Percentiles rank a stretch among this genome's conserved stretches.
phyloP scores from a whole-genome alignment of 768 basidiomycete species.

The Amanita phalloides region DNA sequence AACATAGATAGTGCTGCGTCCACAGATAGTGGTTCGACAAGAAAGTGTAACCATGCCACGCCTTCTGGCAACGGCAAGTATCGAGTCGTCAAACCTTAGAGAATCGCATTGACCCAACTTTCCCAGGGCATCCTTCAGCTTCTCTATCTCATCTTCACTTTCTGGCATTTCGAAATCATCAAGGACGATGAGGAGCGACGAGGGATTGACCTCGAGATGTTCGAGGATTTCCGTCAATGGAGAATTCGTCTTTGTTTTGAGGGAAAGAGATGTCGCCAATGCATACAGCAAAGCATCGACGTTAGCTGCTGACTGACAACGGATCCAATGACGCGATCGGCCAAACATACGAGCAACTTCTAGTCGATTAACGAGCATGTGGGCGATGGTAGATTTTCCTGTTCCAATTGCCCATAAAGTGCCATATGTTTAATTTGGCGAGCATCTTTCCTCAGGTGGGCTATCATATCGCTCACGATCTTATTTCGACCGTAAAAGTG shows the following conservation, averaged over 20 bases:
- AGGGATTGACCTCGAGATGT: neutral
- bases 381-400: neutral
- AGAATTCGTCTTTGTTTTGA: neutral
- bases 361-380: neutral
- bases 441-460: neutral
- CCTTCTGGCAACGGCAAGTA: neutral
- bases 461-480: neutral
- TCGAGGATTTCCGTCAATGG: neutral
- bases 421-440: neutral
- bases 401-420: neutral
- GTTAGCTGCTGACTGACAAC: neutral
- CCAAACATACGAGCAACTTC: neutral
- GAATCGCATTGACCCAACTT: neutral
- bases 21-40: neutral
- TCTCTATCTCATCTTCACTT: neutral
- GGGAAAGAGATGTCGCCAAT: neutral
- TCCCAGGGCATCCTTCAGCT: neutral
- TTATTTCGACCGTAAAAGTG: neutral
- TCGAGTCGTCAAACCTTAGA: neutral
- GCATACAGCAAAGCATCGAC: neutral
- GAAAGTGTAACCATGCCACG: neutral
- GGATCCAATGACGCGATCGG: neutral
- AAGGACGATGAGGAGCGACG: neutral
- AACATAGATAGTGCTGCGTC: neutral
- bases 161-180: neutral